Evolutionary conservation across 495 filamentous ascomycete genomes (phyloP).

Genomic region (Ramalina intermedia): DNA sequence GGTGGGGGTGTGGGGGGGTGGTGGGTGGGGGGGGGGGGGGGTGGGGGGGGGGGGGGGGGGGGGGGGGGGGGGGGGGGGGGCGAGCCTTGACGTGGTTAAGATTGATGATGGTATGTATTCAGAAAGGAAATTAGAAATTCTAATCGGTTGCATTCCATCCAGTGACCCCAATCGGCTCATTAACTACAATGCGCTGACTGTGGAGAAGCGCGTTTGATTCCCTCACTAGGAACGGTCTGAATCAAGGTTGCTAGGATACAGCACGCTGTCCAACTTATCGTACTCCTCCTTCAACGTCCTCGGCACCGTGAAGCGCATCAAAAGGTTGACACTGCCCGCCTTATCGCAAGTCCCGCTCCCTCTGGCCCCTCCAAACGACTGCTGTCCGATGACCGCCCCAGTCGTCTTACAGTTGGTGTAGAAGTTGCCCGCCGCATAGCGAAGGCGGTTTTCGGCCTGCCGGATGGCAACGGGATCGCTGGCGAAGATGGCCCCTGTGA

Average conservation of each 20-base stretch:
- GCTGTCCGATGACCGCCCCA: constrained; percentile 82
- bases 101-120: no score
- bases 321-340: constrained; percentile 61
- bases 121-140: no score
- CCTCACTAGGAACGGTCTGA: neutral
- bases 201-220: no score
- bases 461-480: constrained; percentile 51
- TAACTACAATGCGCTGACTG: no score
- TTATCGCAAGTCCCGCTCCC: constrained; percentile 89
- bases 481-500: constrained; percentile 71
- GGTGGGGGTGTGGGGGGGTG: no score
- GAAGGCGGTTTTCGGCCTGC: constrained; percentile 55
- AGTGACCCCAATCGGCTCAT: no score
- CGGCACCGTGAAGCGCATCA: constrained; percentile 67
- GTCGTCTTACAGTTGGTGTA: constrained; percentile 92
- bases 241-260: constrained; percentile 61
- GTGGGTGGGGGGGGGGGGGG: no score
- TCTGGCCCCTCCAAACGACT: constrained; percentile 76
- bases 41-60: no score
- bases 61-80: no score
- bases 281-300: constrained; percentile 90
- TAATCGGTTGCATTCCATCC: no score
- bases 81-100: no score
- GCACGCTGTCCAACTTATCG: constrained; percentile 46
- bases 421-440: constrained; percentile 72